phyloP scores from a whole-genome alignment of 139 green algal species.

The Penium margaritaceum region DNA sequence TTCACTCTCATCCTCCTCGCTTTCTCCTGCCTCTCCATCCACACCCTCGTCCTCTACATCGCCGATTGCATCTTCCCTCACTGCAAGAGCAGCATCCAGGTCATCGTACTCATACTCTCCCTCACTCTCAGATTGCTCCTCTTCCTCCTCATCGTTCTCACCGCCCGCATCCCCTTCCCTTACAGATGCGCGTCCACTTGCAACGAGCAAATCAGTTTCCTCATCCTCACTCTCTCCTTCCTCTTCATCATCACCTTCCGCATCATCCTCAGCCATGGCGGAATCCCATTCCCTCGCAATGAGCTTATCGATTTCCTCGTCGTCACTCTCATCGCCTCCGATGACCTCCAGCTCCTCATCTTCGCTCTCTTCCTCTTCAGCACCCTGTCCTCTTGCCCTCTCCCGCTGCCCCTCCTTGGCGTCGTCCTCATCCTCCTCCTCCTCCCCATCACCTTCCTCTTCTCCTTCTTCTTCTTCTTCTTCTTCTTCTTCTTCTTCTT shows the following conservation, averaged over 20 bases:
- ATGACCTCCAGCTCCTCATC: no score
- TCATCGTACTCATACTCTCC: no score
- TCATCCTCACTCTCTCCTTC: neutral
- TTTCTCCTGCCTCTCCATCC: no score
- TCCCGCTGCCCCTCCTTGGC: conserved; percentile 8
- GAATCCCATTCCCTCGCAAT: neutral
- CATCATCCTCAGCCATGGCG: conserved; percentile 10
- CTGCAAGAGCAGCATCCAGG: no score
- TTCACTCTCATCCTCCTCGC: no score
- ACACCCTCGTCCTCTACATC: no score
- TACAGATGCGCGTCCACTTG: no score
- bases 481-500: neutral
- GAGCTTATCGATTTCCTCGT: no score
- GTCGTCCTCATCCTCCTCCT: conserved; percentile 17
- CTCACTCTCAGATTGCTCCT: no score
- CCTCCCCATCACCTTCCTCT: conserved; percentile 19
- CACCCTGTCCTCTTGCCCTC: neutral
- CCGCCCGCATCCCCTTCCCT: neutral
- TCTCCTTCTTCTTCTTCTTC: conserved; percentile 23
- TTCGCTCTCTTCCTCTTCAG: conserved; percentile 11
- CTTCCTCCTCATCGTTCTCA: no score
- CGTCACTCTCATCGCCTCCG: neutral
- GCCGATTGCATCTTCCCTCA: no score
- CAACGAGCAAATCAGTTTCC: no score
- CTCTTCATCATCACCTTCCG: conserved; percentile 14